Conservation (phyloP, 805 yeast species). For the Candida odintsovae region DNA sequence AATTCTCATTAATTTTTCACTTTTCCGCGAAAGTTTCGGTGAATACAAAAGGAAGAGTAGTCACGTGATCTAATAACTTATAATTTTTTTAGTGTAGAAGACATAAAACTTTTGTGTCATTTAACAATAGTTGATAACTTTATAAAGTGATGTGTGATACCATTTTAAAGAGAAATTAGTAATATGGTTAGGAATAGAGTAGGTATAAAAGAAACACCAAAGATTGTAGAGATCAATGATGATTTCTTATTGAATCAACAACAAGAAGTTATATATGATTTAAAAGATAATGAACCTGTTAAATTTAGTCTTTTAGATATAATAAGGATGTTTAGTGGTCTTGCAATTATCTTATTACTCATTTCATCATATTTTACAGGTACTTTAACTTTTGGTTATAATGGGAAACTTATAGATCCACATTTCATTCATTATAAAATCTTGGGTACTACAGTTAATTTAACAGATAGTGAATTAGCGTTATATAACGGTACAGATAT, state of each 20-base stretch:
- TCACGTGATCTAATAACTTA: too few relatives aligned
- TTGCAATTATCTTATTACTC: constrained; percentile 8
- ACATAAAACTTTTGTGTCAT: too few relatives aligned
- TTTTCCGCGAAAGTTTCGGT: too few relatives aligned
- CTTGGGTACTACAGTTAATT: constrained; percentile 14
- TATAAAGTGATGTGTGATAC: background rate
- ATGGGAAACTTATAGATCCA: constrained; percentile 37
- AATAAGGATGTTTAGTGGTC: constrained; percentile 18
- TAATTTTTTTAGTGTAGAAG: too few relatives aligned
- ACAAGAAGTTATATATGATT: background rate
- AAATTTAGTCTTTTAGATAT: constrained; percentile 11
- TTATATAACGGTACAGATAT: constrained; percentile 39
- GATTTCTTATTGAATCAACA: background rate
- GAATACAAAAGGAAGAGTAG: too few relatives aligned
- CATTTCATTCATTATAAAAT: constrained; percentile 24
- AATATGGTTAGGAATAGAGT: background rate
- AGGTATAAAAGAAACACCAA: background rate
- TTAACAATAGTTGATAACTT: too few relatives aligned
- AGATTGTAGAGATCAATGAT: background rate
- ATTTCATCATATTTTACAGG: constrained; percentile 18
- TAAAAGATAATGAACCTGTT: constrained; percentile 1
- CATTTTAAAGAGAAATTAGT: too few relatives aligned
- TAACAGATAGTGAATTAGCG: constrained; percentile 35
- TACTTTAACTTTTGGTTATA: constrained; percentile 40
- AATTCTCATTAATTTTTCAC: too few relatives aligned